Evolutionary conservation across 768 basidiomycete genomes (phyloP), one percentile per base, ranked within the genome.

Genomic region (Neoboletus brunneissimus): DNA sequence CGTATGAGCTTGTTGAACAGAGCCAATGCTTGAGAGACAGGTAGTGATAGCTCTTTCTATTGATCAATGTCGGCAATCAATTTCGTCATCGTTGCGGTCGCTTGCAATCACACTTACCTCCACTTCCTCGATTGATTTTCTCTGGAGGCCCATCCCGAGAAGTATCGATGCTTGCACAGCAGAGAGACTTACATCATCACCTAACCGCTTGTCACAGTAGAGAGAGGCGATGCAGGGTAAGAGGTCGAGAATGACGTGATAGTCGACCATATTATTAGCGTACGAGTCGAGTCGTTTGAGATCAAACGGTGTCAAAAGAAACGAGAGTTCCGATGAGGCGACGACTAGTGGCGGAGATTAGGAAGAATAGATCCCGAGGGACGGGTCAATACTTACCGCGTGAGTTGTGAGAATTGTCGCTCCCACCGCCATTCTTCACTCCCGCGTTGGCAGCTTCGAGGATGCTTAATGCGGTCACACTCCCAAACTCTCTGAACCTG

Each of bases 251-350:
- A 98, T 83, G 63, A 96, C 93, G 68, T 98, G 97, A 65, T 96
- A 98, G 72, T 98, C 97, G 41, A 98, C 80, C 84, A 89, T 87
- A 68, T 94, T 94, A 71, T 97, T 94, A 1, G 94, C 89, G 61
- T 99, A 99, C 6, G 96, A 91, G 64, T 95, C 90, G 15, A 99
- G 81, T 1, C 97, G 88, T 71, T 98, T 98, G 64, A 98, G 80
- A 72, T 98, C 97, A 70, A 96, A 98, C 0, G 97, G 93, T 0
- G 92, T 87, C 54, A 95, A 69, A 8, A 89, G 69, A 46, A 87
- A 75, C 1, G 83, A 75, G 16, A 89, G 75, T 56, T 89, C 88
- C 2, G 73, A 42, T 12, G 65, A 55, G 32, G 54, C 43, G 35
- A 72, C 31, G 16, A 13, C 71, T 68, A 5, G 27, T 18, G 42